Evolutionary conservation across 192 early-diverging fungal species (phyloP).

Genomic region (Pilobolus umbonatus): DNA sequence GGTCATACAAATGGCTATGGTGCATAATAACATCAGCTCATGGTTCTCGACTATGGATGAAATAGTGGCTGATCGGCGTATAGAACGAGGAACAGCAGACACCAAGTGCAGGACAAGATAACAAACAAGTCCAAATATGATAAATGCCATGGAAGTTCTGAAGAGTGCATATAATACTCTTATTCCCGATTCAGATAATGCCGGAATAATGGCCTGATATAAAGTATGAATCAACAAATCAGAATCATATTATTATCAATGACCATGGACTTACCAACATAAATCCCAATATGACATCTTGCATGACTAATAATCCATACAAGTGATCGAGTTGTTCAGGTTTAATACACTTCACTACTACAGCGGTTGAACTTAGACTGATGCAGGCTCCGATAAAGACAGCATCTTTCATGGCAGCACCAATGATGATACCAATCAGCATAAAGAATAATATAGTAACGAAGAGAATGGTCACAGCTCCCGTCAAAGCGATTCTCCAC

Average conservation of each 20-base stretch:
- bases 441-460: conserved; percentile 36
- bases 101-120: conserved; percentile 25
- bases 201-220: conserved; percentile 37
- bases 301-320: conserved; percentile 56
- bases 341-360: conserved; percentile 42
- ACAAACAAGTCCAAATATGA: conserved; percentile 36
- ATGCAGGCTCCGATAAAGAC: conserved; percentile 48
- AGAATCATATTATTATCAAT: conserved; percentile 16
- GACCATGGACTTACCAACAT: conserved; percentile 43
- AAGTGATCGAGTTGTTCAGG: conserved; percentile 42
- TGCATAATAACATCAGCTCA: conserved; percentile 43
- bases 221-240: neutral
- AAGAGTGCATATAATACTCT: conserved; percentile 34
- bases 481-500: conserved; percentile 44
- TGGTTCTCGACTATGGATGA: conserved; percentile 19
- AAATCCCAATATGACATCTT: conserved; percentile 49
- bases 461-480: conserved; percentile 39
- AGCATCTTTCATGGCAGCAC: conserved; percentile 34
- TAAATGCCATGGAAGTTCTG: conserved; percentile 26
- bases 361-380: conserved; percentile 47
- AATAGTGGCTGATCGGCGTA: conserved; percentile 13
- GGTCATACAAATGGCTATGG: conserved; percentile 42
- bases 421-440: conserved; percentile 33
- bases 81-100: neutral
- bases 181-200: conserved; percentile 35